phyloP scores from a whole-genome alignment of 257 asterid species.

The Agastache rugosa region DNA sequence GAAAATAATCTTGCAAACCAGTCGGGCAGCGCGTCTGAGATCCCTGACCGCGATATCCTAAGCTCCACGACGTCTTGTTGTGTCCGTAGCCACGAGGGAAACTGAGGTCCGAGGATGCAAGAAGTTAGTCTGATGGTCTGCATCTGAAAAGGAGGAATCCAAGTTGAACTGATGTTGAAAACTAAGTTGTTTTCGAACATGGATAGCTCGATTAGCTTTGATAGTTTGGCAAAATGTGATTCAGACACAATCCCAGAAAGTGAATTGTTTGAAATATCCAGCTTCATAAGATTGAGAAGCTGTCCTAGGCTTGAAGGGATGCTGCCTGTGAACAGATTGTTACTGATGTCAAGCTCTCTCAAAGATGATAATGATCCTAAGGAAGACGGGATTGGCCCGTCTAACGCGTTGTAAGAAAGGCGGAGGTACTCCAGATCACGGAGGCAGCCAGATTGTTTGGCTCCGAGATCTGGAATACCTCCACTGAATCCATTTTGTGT shows the following conservation, averaged over 20 bases:
- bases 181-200: slow-evolving; percentile 31
- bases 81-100: slow-evolving; percentile 37
- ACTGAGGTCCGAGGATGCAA: slow-evolving; percentile 33
- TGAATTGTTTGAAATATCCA: slow-evolving; percentile 37
- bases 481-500: slow-evolving; percentile 18
- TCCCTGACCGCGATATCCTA: slow-evolving; percentile 22
- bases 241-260: slow-evolving; percentile 31
- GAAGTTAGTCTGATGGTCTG: slow-evolving; percentile 27
- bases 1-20: slow-evolving; percentile 27
- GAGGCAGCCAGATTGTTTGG: slow-evolving; percentile 7
- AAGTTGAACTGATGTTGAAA: slow-evolving; percentile 9
- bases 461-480: slow-evolving; percentile 30
- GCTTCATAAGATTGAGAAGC: slow-evolving; percentile 25
- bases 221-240: slow-evolving; percentile 24
- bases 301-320: slow-evolving; percentile 36
- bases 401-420: slow-evolving; percentile 22
- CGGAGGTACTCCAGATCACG: slow-evolving; percentile 28
- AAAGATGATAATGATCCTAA: slow-evolving; percentile 25
- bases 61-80: slow-evolving; percentile 21
- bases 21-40: slow-evolving; percentile 33
- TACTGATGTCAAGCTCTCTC: slow-evolving; percentile 34
- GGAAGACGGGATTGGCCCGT: slow-evolving; percentile 25
- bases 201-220: slow-evolving; percentile 27
- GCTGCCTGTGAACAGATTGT: slow-evolving; percentile 24
- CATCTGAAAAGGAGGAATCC: slow-evolving; percentile 39